Evolutionary conservation across 768 basidiomycete genomes (phyloP), one percentile per base, ranked within the genome.

Genomic region (Phallus indusiatus): DNA sequence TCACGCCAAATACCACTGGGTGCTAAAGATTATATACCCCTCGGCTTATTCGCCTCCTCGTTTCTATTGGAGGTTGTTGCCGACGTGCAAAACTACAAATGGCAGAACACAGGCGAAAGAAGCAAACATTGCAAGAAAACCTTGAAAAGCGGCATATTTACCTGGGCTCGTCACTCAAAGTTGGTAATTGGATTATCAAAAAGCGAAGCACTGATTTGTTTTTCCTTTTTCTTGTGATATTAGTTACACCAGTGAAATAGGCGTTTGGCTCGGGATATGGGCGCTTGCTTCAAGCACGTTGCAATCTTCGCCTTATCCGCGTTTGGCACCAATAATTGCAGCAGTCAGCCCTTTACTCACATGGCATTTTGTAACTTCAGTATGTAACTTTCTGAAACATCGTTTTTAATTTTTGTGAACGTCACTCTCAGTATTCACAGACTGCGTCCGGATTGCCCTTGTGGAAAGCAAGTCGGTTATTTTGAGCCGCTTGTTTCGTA

Each of bases 101-200:
- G 87, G 88, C 73, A 84, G 46, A 68, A 67, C 33, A 78, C 74
- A 1, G 85, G 82, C 65, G 73, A 84, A 17, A 73, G 73, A 17
- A 85, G 86, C 67, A 70, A 82, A 60, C 87, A 90, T 65, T 77
- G 85, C 50, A 82, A 89, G 62, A 76, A 79, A 64, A 88, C 90
- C 66, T 84, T 89, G 59, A 78, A 78, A 8, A 73, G 72, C 28
- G 88, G 88, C 1, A 69, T 88, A 17, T 92, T 87, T 86, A 72
- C 76, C 20, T 67, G 80, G 49, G 83, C 80, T 63, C 71, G 88
- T 22, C 88, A 89, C 64, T 88, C 88, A 20, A 90, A 89, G 87
- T 88, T 67, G 42, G 76, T 67, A 48, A 50, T 28, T 28, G 28
- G 28, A 28, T 3, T 28, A 28, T n/a, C n/a, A n/a, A n/a, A n/a